A percentile compares a stretch with the other conserved stretches of the same genome.
These are phyloP conservation scores for Apiotrichum gracile DNA, from an alignment of 1,284 basidiomycete genomes.

Conservation along the genomic window DNA sequence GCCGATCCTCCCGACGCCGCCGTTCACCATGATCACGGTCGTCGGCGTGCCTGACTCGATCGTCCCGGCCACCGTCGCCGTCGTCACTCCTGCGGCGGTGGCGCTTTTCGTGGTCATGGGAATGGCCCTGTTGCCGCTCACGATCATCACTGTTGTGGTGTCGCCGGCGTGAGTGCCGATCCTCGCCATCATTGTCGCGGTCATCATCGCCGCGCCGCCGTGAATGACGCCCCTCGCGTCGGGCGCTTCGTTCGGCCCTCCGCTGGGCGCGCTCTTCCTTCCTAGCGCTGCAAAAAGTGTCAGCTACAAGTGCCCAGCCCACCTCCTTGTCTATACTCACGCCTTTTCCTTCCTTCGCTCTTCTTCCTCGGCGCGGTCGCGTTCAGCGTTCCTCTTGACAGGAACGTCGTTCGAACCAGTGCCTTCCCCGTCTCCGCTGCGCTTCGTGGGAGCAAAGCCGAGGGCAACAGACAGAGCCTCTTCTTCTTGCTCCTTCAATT, in stretches of 20 bases:
- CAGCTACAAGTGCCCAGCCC: no score
- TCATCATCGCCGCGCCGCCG: neutral
- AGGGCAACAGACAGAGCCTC: slow-evolving; percentile 75
- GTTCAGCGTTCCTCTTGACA: slow-evolving; percentile 23
- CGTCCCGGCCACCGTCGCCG: no score
- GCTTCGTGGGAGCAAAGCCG: slow-evolving; percentile 48
- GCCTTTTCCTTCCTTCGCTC: slow-evolving; percentile 39
- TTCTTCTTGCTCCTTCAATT: slow-evolving; percentile 76
- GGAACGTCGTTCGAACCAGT: slow-evolving; percentile 34
- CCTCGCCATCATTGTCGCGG: no score
- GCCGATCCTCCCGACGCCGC: no score
- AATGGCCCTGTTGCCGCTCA: no score
- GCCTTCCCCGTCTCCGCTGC: slow-evolving; percentile 18
- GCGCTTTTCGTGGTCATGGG: neutral
- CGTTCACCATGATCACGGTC: neutral
- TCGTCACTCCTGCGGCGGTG: no score
- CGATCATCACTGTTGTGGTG: no score
- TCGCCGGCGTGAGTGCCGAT: no score
- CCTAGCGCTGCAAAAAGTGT: slow-evolving; percentile 20
- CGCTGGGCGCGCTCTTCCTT: slow-evolving; percentile 42
- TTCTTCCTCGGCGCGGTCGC: slow-evolving; percentile 37
- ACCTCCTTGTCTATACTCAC: slow-evolving; percentile 31
- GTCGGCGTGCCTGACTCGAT: no score
- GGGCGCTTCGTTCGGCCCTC: slow-evolving; percentile 29
- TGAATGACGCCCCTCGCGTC: slow-evolving; percentile 4